phyloP scores from a whole-genome alignment of 208 protist genomes.

The Leptomonas seymouri region DNA sequence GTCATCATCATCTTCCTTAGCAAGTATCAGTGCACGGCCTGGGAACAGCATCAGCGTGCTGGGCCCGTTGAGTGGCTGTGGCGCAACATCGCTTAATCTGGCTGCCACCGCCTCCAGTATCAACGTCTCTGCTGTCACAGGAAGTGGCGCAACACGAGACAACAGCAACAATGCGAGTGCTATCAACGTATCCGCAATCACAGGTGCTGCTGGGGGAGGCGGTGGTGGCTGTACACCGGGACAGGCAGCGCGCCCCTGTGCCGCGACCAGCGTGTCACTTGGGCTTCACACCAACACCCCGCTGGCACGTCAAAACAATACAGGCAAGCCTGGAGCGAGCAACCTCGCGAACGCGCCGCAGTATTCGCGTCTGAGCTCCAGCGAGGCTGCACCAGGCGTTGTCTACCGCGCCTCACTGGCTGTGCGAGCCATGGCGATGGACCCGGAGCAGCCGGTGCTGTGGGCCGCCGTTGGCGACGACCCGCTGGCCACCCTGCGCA shows the following conservation, averaged over 20 bases:
- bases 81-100: background rate
- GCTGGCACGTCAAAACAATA: background rate
- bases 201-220: background rate
- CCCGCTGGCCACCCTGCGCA: slow-evolving; percentile 58
- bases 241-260: background rate
- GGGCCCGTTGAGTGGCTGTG: too few relatives aligned
- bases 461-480: slow-evolving; percentile 83
- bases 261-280: background rate
- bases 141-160: background rate
- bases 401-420: slow-evolving; percentile 64
- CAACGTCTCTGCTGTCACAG: background rate
- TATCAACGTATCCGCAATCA: background rate
- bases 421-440: slow-evolving; percentile 68
- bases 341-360: slow-evolving; percentile 1
- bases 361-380: slow-evolving; percentile 32
- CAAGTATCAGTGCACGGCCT: background rate
- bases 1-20: background rate
- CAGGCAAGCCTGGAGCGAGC: slow-evolving; percentile 12
- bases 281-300: background rate
- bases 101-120: background rate
- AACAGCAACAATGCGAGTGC: background rate
- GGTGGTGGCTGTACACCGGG: background rate
- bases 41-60: background rate
- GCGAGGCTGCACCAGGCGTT: slow-evolving; percentile 31
- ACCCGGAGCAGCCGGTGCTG: slow-evolving; percentile 64